phyloP scores from a whole-genome alignment of 2,329 filamentous ascomycete genomes.

The Neospermospora avenae region DNA sequence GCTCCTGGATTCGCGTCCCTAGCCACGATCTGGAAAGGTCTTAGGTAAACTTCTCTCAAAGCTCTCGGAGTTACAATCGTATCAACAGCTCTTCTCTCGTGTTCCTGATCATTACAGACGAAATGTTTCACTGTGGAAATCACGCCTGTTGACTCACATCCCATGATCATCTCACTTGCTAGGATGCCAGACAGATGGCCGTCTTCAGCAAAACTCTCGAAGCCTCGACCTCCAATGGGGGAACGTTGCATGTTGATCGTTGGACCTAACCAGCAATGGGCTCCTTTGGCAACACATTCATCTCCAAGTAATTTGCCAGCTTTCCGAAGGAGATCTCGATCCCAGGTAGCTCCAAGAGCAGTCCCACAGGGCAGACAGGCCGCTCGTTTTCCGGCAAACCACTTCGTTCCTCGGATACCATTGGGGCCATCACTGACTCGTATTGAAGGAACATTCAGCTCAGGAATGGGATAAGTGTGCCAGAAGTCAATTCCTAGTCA shows the following conservation, averaged over 20 bases:
- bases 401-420: slow-evolving; percentile 64
- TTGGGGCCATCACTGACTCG: slow-evolving; percentile 68
- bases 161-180: slow-evolving; percentile 50
- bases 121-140: slow-evolving; percentile 59
- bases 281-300: slow-evolving; percentile 54
- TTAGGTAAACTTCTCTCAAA: slow-evolving; percentile 55
- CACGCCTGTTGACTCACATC: slow-evolving; percentile 54
- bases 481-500: slow-evolving; percentile 61
- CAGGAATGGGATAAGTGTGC: slow-evolving; percentile 60
- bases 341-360: slow-evolving; percentile 55
- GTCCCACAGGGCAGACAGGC: slow-evolving; percentile 62
- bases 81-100: slow-evolving; percentile 54
- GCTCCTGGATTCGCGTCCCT: slow-evolving; percentile 49
- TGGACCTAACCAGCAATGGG: slow-evolving; percentile 46
- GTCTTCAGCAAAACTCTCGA: slow-evolving; percentile 58
- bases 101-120: slow-evolving; percentile 60
- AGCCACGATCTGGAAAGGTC: slow-evolving; percentile 56
- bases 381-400: slow-evolving; percentile 60
- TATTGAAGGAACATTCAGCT: slow-evolving; percentile 60
- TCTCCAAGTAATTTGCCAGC: slow-evolving; percentile 50
- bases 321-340: slow-evolving; percentile 49
- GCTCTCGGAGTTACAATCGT: slow-evolving; percentile 53
- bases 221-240: slow-evolving; percentile 57
- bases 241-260: slow-evolving; percentile 62
- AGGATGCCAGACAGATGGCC: slow-evolving; percentile 54